These are phyloP conservation scores for Chalciporus chontae DNA, from an alignment of 768 basidiomycete genomes.

Conservation along the genomic window DNA sequence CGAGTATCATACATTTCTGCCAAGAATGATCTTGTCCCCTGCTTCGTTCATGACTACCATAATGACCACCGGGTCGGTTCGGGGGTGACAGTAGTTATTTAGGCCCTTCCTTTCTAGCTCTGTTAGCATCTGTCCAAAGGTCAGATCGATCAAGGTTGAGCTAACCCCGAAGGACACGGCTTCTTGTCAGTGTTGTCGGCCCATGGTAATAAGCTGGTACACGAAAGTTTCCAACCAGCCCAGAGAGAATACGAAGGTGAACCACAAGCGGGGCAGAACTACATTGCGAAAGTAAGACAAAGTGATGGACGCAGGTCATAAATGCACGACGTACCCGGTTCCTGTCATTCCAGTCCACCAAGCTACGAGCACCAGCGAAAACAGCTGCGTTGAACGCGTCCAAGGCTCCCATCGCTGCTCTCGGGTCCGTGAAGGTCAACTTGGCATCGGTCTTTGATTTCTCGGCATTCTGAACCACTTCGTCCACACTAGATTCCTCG, in stretches of 20 bases:
- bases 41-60: conserved; percentile 81
- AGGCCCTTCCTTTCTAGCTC: conserved; percentile 60
- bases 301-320: neutral
- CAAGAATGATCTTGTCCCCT: conserved; percentile 81
- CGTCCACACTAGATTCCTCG: conserved; percentile 41
- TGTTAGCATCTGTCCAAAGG: conserved; percentile 9
- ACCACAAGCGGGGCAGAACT: conserved; percentile 93
- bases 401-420: conserved; percentile 53
- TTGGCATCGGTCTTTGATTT: conserved; percentile 35
- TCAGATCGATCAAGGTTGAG: conserved; percentile 5
- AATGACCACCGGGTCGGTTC: conserved; percentile 89
- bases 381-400: conserved; percentile 67
- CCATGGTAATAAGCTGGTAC: conserved; percentile 75
- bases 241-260: conserved; percentile 78
- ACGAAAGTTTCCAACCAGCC: conserved; percentile 95
- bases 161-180: conserved; percentile 72
- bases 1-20: conserved; percentile 62
- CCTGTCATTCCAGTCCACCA: conserved; percentile 91
- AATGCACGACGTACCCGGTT: conserved; percentile 58
- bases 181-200: conserved; percentile 56
- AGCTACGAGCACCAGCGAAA: conserved; percentile 71
- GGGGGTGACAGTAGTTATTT: conserved; percentile 81
- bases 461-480: conserved; percentile 38
- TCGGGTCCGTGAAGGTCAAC: conserved; percentile 63
- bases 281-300: neutral